Percentiles rank a stretch among this genome's conserved stretches.
Conservation (phyloP, 768 basidiomycete genomes). For the Serendipita sp. region DNA sequence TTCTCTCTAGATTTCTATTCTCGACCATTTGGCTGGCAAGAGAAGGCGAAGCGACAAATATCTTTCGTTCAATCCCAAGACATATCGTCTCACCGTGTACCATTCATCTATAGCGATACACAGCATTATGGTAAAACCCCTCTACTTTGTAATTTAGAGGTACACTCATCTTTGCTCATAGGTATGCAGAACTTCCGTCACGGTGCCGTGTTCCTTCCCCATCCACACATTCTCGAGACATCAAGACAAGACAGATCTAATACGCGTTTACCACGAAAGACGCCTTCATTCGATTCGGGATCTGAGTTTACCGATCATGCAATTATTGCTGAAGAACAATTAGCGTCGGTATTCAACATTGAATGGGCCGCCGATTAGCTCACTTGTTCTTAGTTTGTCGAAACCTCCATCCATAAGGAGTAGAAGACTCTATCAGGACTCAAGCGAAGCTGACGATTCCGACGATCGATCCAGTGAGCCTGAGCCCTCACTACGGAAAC, state of each 20-base stretch:
- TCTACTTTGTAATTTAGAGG: neutral
- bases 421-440: neutral
- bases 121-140: neutral
- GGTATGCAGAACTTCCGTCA: conserved; percentile 8
- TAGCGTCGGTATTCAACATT: conserved; percentile 38
- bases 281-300: conserved; percentile 15
- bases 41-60: conserved; percentile 36
- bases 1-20: conserved; percentile 52
- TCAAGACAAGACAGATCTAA: neutral
- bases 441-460: neutral
- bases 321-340: conserved; percentile 46
- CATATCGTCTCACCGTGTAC: conserved; percentile 43
- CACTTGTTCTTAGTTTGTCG: neutral
- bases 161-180: neutral
- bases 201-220: conserved; percentile 15
- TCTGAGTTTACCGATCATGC: conserved; percentile 44
- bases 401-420: neutral
- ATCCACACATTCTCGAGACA: conserved; percentile 6
- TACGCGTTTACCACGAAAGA: neutral
- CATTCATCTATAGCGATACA: conserved; percentile 25
- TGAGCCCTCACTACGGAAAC: neutral
- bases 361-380: neutral
- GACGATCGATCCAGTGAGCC: neutral
- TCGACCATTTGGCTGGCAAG: conserved; percentile 40
- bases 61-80: conserved; percentile 62